These are phyloP conservation scores for Pholiota conissans DNA, from an alignment of 768 basidiomycete genomes.

Conservation along the genomic window DNA sequence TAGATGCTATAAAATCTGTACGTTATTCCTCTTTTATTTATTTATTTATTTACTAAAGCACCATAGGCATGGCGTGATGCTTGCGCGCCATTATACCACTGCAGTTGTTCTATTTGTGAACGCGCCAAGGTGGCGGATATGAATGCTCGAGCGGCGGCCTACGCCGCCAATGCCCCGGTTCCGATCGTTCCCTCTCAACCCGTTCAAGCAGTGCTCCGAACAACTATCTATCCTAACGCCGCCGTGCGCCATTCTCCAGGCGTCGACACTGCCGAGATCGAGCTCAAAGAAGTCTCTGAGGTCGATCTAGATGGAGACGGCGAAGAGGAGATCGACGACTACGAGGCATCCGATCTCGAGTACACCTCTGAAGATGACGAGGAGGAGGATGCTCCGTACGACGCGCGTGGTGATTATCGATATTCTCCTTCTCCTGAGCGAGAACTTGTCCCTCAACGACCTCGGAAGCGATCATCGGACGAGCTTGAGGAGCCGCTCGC, in stretches of 20 bases:
- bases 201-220: not conserved
- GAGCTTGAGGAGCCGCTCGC: constrained; percentile 17
- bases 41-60: constrained; percentile 6
- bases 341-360: constrained; percentile 20
- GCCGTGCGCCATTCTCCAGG: not conserved
- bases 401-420: constrained; percentile 6
- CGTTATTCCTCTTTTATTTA: constrained; percentile 23
- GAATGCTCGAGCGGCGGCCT: constrained; percentile 13
- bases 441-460: constrained; percentile 3
- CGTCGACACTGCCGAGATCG: constrained; percentile 17
- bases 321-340: constrained; percentile 23
- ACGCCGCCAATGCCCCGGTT: constrained; percentile 30
- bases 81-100: constrained; percentile 69
- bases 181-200: constrained; percentile 15
- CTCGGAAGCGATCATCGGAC: constrained; percentile 25
- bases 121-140: constrained; percentile 57
- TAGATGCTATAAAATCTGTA: constrained; percentile 59
- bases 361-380: constrained; percentile 22
- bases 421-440: constrained; percentile 15
- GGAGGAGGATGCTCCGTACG: constrained; percentile 9
- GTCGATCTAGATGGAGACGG: constrained; percentile 23
- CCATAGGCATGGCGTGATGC: constrained; percentile 73
- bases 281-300: constrained; percentile 21
- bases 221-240: constrained; percentile 4
- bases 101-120: constrained; percentile 73